These are phyloP conservation scores for Pleurozium schreberi DNA, from an alignment of 225 moss, liverwort and hornwort species.

Conservation along the genomic window DNA sequence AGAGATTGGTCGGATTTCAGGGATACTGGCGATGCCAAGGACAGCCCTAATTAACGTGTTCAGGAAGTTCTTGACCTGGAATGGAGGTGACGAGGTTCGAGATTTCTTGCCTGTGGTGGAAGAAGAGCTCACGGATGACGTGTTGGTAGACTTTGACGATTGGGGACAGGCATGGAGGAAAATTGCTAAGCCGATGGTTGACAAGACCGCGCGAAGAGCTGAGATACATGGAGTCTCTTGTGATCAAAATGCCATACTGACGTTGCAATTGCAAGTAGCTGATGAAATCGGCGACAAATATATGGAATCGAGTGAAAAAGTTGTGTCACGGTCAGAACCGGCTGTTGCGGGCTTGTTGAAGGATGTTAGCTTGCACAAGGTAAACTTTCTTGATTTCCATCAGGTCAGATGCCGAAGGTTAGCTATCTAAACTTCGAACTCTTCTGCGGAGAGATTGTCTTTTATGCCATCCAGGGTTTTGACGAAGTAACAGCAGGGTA, in stretches of 20 bases:
- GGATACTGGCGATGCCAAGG: background rate
- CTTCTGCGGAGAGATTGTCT: background rate
- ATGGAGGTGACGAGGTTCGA: background rate
- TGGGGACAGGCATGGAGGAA: conserved; percentile 27
- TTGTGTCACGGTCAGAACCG: background rate
- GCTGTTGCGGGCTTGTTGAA: conserved; percentile 20
- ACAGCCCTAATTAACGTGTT: conserved; percentile 2
- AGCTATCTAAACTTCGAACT: background rate
- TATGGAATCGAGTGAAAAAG: background rate
- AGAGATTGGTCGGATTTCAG: background rate
- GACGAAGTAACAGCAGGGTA: background rate
- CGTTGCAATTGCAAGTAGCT: background rate
- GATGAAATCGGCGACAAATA: background rate
- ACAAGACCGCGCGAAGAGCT: background rate
- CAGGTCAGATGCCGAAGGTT: background rate
- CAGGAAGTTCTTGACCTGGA: conserved; percentile 3
- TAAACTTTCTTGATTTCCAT: background rate
- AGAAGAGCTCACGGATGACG: conserved; percentile 7
- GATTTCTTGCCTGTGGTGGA: background rate
- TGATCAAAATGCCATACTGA: background rate
- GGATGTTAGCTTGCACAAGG: conserved; percentile 67
- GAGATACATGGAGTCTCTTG: background rate
- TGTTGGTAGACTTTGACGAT: conserved; percentile 31
- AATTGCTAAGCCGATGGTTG: conserved; percentile 10
- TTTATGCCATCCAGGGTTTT: background rate